Conservation (phyloP, 768 basidiomycete species). For the Hortiboletus campestris region DNA sequence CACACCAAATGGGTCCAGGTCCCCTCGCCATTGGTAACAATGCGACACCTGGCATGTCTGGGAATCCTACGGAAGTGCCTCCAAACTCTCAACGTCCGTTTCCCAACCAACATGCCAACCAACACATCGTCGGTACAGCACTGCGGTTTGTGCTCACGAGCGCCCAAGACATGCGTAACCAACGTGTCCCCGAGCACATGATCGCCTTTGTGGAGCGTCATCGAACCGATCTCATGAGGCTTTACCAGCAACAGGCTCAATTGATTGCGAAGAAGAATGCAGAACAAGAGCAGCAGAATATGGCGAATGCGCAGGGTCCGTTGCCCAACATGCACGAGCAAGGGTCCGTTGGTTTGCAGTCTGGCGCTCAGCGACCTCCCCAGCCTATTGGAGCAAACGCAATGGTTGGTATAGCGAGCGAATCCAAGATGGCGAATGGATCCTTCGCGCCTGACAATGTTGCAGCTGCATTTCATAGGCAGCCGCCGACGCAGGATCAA, state of each 20-base stretch:
- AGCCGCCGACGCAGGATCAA: constrained; percentile 32
- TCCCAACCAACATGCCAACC: constrained; percentile 22
- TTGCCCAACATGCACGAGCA: constrained; percentile 24
- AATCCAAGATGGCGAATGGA: constrained; percentile 18
- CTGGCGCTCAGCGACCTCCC: constrained; percentile 18
- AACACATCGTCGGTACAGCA: constrained; percentile 40
- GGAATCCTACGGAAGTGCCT: constrained; percentile 21
- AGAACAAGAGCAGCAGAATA: constrained; percentile 24
- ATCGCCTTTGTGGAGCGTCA: constrained; percentile 58
- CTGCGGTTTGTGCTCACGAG: constrained; percentile 46
- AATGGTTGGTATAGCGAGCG: constrained; percentile 12
- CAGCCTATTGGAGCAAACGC: constrained; percentile 11
- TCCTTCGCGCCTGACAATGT: constrained; percentile 7
- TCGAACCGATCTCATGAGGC: constrained; percentile 34
- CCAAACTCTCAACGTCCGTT: constrained; percentile 8
- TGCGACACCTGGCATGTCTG: constrained; percentile 7
- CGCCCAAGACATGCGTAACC: constrained; percentile 51
- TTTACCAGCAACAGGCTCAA: constrained; percentile 28
- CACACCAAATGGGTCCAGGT: constrained; percentile 14
- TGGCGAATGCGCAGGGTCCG: constrained; percentile 17
- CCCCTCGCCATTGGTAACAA: constrained; percentile 10
- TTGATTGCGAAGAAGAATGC: constrained; percentile 18
- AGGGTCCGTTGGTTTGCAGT: constrained; percentile 5
- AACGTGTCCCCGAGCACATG: constrained; percentile 46
- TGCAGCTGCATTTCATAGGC: constrained; percentile 3